Percentiles rank a stretch among this genome's conserved stretches.
Conservation (phyloP, 2,329 filamentous ascomycete genomes). For the Hypoxylon sp. region DNA sequence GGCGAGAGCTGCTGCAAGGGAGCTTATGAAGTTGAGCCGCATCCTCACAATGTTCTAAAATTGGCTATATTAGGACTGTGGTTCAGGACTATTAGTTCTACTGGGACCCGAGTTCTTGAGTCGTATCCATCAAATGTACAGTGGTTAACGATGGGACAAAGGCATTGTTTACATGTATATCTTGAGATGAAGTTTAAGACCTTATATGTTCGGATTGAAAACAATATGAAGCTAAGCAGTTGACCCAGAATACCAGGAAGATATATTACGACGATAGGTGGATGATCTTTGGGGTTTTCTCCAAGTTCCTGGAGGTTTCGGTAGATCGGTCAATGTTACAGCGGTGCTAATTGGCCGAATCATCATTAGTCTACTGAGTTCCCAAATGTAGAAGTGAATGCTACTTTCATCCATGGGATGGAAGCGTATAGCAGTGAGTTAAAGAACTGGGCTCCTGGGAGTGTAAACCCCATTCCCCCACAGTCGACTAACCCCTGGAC, state of each 20-base stretch:
- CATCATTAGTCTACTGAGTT: background rate
- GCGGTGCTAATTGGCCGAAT: slow-evolving; percentile 19
- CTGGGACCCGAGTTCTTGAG: background rate
- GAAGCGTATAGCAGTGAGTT: background rate
- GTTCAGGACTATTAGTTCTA: background rate
- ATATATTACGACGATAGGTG: slow-evolving; percentile 34
- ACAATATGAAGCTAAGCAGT: slow-evolving; percentile 23
- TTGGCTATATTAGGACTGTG: background rate
- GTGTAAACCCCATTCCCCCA: slow-evolving; percentile 8
- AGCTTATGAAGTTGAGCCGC: slow-evolving; percentile 10
- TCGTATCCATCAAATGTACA: background rate
- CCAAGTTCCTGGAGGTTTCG: slow-evolving; percentile 21
- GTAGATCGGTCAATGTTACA: slow-evolving; percentile 32
- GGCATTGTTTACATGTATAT: slow-evolving; percentile 11
- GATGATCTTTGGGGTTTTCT: slow-evolving; percentile 38
- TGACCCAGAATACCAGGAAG: slow-evolving; percentile 18
- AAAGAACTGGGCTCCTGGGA: background rate
- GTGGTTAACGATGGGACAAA: background rate
- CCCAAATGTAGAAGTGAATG: slow-evolving; percentile 9
- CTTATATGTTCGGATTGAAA: slow-evolving; percentile 7
- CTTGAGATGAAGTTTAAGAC: slow-evolving; percentile 6
- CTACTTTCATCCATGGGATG: slow-evolving; percentile 19
- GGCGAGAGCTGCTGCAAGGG: slow-evolving; percentile 8
- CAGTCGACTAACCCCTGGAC: slow-evolving; percentile 7
- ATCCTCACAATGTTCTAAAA: slow-evolving; percentile 13